phyloP scores from a whole-genome alignment of 805 yeast genomes.

The Saccharomyces paradoxus region DNA sequence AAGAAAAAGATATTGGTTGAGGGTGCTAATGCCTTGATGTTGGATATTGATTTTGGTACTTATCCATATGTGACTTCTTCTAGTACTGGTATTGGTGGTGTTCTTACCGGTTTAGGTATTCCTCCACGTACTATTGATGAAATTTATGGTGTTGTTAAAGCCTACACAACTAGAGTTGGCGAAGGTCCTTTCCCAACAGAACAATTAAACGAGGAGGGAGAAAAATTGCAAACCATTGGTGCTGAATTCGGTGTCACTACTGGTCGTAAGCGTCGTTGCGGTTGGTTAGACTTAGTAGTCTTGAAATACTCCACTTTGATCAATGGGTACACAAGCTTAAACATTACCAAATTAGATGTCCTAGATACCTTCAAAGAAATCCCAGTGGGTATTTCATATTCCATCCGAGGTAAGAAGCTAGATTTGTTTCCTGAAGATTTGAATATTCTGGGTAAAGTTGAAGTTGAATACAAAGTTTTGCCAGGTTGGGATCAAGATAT shows the following conservation, averaged over 20 bases:
- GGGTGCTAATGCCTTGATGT: slow-evolving; percentile 97
- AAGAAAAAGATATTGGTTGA: slow-evolving; percentile 87
- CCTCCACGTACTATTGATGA: slow-evolving; percentile 82
- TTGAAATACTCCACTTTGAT: slow-evolving; percentile 82
- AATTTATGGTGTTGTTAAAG: slow-evolving; percentile 93
- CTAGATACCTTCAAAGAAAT: slow-evolving; percentile 84
- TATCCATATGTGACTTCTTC: slow-evolving; percentile 96
- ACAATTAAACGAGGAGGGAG: slow-evolving; percentile 82
- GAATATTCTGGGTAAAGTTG: slow-evolving; percentile 72
- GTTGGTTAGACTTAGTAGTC: slow-evolving; percentile 96
- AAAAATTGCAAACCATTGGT: slow-evolving; percentile 80
- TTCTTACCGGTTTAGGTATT: slow-evolving; percentile 88
- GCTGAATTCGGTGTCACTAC: slow-evolving; percentile 97
- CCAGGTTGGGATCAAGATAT: slow-evolving; percentile 94
- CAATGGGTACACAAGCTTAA: slow-evolving; percentile 90
- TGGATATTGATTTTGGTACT: slow-evolving; percentile 96
- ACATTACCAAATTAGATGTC: slow-evolving; percentile 93
- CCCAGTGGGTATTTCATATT: slow-evolving; percentile 79
- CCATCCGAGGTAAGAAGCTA: slow-evolving; percentile 65
- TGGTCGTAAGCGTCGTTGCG: slow-evolving; percentile 98
- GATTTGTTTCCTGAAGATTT: slow-evolving; percentile 91
- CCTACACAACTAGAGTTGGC: slow-evolving; percentile 97
- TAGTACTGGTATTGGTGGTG: slow-evolving; percentile 96
- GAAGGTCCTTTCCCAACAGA: slow-evolving; percentile 99
- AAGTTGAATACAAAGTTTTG: slow-evolving; percentile 81